Base-by-base conservation (phyloP, 2,329 filamentous ascomycete species). In the Aspergillus sp. region DNA sequence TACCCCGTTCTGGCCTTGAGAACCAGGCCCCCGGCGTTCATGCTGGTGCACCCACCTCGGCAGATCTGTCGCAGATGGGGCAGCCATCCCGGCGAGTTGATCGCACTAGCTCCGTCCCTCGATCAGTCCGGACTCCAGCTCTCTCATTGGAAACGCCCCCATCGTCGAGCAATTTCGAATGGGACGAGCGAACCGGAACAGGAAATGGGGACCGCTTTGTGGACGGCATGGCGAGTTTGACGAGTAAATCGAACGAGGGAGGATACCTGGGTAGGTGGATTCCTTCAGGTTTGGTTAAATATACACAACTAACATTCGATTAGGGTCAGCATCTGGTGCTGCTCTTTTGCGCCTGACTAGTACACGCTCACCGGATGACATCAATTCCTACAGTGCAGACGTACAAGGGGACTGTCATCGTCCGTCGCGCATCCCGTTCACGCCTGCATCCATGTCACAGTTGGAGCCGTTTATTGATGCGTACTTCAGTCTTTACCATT, bases 401-500 rank as follows among this genome's bases (percentile, higher is more conserved):
- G 16, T n/a, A 11, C 32, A 16, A 16, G 5, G 13, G 6, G 7
- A 16, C 5, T 36, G 13, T 36, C 16, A 14, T 5, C 32, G 32
- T 14, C 32, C 13, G 5, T 36, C 16, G 7, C 9, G 32, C 32
- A 36, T 36, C 32, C 1, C 32, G 1, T 36, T 36, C 5, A 16
- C 7, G 5, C 32, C 16, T 16, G 5, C 13, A 10, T 36, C 32
- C 5, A 36, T 36, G 32, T 36, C 32, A 14, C 32, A 36, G 16
- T 16, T 36, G 13, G 32, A 36, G 32, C 32, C 59, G 6, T 56
- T 67, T 32, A 58, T 67, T 9, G 64, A 74, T 34, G 62, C 66
- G 1, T 76, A 74, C 53, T 76, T 76, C 40, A 48, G 55, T 9
- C 50, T 68, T 2, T 76, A 71, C 50, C 71, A 76, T 53, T 48